Base-by-base conservation (phyloP, 2,329 filamentous ascomycete species). In the Aspergillus persii region DNA sequence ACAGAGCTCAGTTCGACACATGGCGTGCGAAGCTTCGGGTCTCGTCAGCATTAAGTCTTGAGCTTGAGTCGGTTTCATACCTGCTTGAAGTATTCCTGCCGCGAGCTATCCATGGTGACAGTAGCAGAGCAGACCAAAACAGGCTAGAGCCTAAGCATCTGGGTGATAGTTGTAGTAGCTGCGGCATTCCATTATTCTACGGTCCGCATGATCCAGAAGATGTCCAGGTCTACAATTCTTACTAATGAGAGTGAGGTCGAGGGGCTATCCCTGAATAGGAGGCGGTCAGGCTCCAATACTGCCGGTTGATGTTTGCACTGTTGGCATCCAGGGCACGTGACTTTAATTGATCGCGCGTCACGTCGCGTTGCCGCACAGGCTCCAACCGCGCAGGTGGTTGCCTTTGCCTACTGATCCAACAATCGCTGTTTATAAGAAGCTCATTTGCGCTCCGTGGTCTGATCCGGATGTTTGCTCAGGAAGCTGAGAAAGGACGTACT, bases 1-100 rank as follows among this genome's bases (percentile, higher is more conserved):
- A 79, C 74, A 50, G 86, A 81, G 62, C 83, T 83, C 39, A 88
- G 78, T 49, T 82, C 79, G 36, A 88, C 81, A 66, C 86, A 88
- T 57, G 78, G 76, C 53, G 81, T 78, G 63, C 86, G 86, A 57
- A 89, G 77, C 82, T 85, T 66, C 46, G 58, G 29, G 9, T 39
- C 39, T 33, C 36, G 58, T 74, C 60, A 74, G 68, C 33, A 54
- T 55, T 12, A 36, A 12, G 9, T 12, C 15, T 36, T 29, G 15
- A 26, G 36, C 29, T 15, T 27, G 26, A 48, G 23, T 51, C 15
- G 31, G n/a, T 39, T 33, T 46, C 47, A 53, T 69, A 79, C 77
- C 71, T 74, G 72, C 58, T 70, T 71, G 62, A 80, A 80, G 33
- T 74, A 70, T 68, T 77, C 71, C 59, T 80, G 76, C 49, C 74